A percentile compares a stretch with the other conserved stretches of the same genome.
Evolutionary conservation across 768 basidiomycete species (phyloP).

Genomic region (Phylloporus arenicola): DNA sequence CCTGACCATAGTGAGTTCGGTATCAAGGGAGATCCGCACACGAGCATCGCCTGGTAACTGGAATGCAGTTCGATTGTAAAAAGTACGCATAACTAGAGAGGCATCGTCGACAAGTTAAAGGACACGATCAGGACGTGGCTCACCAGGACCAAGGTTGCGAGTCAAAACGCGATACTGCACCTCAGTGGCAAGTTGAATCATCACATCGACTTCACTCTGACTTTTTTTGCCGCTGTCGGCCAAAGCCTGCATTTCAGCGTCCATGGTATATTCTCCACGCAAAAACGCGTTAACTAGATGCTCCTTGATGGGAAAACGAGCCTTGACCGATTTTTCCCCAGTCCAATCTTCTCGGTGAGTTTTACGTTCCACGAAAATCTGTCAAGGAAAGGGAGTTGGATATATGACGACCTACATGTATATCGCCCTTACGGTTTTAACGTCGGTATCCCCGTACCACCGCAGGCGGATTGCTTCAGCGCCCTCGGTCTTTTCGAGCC

Average conservation of each 20-base stretch:
- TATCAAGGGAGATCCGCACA: conserved; percentile 97
- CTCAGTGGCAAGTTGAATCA: conserved; percentile 96
- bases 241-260: conserved; percentile 84
- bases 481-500: conserved; percentile 97
- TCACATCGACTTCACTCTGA: conserved; percentile 83
- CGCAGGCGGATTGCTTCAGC: conserved; percentile 94
- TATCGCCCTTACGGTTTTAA: conserved; percentile 58
- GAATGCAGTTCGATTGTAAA: conserved; percentile 98
- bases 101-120: not conserved
- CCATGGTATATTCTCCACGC: conserved; percentile 86
- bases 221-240: conserved; percentile 89
- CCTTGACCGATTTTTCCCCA: conserved; percentile 97
- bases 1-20: conserved; percentile 87
- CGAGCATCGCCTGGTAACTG: conserved; percentile 98
- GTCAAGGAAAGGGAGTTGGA: conserved; percentile 1
- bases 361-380: conserved; percentile 88
- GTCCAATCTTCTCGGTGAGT: conserved; percentile 99
- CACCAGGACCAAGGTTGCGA: conserved; percentile 77
- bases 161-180: conserved; percentile 89
- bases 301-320: conserved; percentile 93
- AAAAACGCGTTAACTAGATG: conserved; percentile 89
- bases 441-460: conserved; percentile 91
- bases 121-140: conserved; percentile 15
- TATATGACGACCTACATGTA: not conserved
- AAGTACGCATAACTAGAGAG: conserved; percentile 81